Evolutionary conservation across 345 rosid genomes (phyloP).

Genomic region (sweet orange (Citrus sinensis)): DVS_A1.0 CM039162.1:19070501-19071000

Average conservation of each 20-base stretch:
- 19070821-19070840: slow-evolving; percentile 2
- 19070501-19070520: background rate
- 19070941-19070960: slow-evolving; percentile 4
- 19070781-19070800: slow-evolving; percentile 10
- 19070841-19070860: background rate
- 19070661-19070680: background rate
- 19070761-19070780: slow-evolving; percentile 10
- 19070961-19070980: slow-evolving; percentile 1
- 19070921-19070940: slow-evolving; percentile 1
- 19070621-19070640: background rate
- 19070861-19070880: slow-evolving; percentile 29
- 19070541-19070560: background rate
- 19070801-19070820: slow-evolving; percentile 22
- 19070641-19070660: background rate
- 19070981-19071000: slow-evolving; percentile 13
- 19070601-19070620: background rate
- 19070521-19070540: background rate
- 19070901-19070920: slow-evolving; percentile 54
- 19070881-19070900: slow-evolving; percentile 54
- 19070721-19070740: slow-evolving; percentile 25
- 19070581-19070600: background rate
- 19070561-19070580: background rate
- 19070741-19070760: slow-evolving; percentile 1
- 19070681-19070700: slow-evolving; percentile 45
- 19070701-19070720: slow-evolving; percentile 39